Percentiles rank a stretch among this genome's conserved stretches.
Conservation (phyloP, 139 green algal genomes). For the Mesotaenium endlicherianum region DNA sequence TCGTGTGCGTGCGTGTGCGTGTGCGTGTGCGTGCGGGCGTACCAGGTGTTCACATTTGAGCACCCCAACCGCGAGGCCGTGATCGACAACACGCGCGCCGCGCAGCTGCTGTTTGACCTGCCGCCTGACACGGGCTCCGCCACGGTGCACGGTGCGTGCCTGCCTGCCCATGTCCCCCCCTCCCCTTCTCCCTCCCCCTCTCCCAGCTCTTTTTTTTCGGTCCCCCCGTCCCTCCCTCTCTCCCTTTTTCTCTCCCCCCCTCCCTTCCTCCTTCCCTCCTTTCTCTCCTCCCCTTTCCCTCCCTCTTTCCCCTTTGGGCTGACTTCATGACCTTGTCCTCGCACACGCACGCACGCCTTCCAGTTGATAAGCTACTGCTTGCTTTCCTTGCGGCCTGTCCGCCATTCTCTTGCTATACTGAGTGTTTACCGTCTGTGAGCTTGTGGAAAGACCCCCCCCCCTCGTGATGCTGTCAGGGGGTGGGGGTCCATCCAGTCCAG, state of each 20-base stretch:
- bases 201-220: background rate
- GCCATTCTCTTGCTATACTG: too few relatives aligned
- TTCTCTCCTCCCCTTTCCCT: background rate
- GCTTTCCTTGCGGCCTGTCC: too few relatives aligned
- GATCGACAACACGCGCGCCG: conserved; percentile 77
- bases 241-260: background rate
- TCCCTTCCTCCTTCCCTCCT: background rate
- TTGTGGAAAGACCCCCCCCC: too few relatives aligned
- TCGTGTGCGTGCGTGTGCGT: too few relatives aligned
- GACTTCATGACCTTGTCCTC: too few relatives aligned
- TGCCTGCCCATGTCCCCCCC: too few relatives aligned
- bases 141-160: conserved; percentile 36
- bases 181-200: background rate
- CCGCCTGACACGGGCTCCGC: conserved; percentile 38
- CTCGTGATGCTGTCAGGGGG: too few relatives aligned
- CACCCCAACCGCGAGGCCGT: conserved; percentile 72
- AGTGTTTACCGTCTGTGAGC: too few relatives aligned
- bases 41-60: conserved; percentile 86
- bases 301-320: background rate
- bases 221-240: background rate
- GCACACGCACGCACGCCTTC: too few relatives aligned
- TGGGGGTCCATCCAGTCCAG: too few relatives aligned
- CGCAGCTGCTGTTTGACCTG: conserved; percentile 63
- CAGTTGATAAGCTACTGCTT: too few relatives aligned
- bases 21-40: too few relatives aligned